Evolutionary conservation across 75 land plant genomes (phyloP).

Genomic region (Adiantum capillusveneris): DNA sequence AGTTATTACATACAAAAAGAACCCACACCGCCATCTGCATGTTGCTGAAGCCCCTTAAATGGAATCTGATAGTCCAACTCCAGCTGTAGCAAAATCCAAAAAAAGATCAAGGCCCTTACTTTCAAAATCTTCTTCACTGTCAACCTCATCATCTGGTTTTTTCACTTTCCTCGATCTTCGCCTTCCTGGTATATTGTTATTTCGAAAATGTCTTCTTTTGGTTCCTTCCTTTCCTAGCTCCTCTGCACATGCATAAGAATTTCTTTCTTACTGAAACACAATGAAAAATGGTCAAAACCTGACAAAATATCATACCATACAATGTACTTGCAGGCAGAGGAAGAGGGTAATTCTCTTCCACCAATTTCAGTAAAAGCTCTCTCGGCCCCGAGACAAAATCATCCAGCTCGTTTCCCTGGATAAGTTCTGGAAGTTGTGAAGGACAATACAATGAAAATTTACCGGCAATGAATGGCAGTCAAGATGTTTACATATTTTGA

Average conservation of each 20-base stretch:
- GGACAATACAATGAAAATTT: too few species aligned
- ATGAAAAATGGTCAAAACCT: background rate
- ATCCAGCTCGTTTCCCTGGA: conserved; percentile 87
- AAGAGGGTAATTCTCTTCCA: conserved; percentile 92
- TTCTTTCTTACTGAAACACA: background rate
- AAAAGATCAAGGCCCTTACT: conserved; percentile 20
- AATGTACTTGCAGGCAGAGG: conserved; percentile 26
- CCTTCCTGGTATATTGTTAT: background rate
- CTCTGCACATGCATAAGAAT: background rate
- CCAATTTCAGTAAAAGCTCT: conserved; percentile 83
- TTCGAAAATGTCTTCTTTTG: background rate
- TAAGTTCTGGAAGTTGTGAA: too few species aligned
- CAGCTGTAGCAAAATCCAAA: too few species aligned
- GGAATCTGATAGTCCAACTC: too few species aligned
- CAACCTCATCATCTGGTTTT: conserved; percentile 26
- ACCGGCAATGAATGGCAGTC: background rate
- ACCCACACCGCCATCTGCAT: too few species aligned
- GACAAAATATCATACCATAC: background rate
- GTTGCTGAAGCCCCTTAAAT: too few species aligned
- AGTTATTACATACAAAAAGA: too few species aligned
- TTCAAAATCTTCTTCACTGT: conserved; percentile 44
- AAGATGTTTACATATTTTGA: conserved; percentile 71
- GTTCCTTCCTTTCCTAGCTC: background rate
- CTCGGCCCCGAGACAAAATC: conserved; percentile 97
- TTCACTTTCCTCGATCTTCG: conserved; percentile 2